Evolutionary conservation across 148 eudicot species (phyloP).

Genomic region (Bassia scoparia): DNA sequence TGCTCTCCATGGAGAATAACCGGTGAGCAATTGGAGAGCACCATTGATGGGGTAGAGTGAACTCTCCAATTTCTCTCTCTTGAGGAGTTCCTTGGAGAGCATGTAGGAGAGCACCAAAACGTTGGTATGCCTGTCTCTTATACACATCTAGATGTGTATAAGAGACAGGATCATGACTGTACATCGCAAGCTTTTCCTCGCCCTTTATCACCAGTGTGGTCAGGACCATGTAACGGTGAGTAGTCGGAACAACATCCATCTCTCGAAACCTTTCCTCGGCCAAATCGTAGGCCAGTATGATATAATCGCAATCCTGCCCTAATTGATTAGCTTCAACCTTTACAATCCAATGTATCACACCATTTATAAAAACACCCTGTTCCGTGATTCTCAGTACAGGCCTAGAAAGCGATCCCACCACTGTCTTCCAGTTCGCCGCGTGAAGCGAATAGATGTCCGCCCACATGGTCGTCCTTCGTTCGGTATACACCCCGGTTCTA

Average conservation of each 20-base stretch:
- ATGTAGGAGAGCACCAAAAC: no score
- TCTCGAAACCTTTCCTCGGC: conserved; percentile 1
- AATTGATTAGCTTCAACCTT: background rate
- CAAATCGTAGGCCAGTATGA: conserved; percentile 23
- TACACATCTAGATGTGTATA: no score
- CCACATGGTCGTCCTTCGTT: background rate
- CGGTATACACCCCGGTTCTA: conserved; percentile 8
- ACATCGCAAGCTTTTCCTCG: conserved; percentile 7
- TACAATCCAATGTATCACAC: conserved; percentile 18
- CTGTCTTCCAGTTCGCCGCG: background rate
- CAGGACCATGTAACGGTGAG: background rate
- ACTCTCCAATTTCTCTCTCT: no score
- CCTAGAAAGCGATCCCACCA: background rate
- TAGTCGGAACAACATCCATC: background rate
- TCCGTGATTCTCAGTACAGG: background rate
- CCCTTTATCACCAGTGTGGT: background rate
- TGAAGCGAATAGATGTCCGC: conserved; percentile 8
- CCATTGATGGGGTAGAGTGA: no score
- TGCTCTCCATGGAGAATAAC: no score
- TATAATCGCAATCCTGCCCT: background rate
- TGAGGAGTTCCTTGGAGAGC: no score
- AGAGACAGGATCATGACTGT: conserved; percentile 1
- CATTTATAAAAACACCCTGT: conserved; percentile 14
- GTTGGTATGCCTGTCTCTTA: no score
- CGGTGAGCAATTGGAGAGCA: no score